These are phyloP conservation scores for Peronospora destructor DNA, from an alignment of 352 stramenopile species.

Conservation along the genomic window DNA sequence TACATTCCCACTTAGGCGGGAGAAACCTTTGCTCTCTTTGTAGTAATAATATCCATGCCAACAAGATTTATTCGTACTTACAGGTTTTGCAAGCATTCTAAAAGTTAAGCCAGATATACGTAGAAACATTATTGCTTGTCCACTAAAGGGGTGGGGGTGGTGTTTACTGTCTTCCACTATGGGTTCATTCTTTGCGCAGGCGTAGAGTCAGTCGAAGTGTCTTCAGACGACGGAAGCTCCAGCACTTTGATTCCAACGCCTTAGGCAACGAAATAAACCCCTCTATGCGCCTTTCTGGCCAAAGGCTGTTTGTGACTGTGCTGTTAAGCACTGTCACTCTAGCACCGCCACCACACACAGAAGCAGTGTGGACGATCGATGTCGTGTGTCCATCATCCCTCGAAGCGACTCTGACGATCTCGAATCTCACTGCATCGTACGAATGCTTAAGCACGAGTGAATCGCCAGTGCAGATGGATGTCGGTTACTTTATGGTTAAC, in stretches of 20 bases:
- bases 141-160: no score
- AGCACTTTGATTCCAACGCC: constrained; percentile 26
- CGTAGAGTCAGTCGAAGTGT: constrained; percentile 25
- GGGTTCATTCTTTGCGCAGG: constrained; percentile 25
- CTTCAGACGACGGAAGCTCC: not conserved
- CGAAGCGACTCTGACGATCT: not conserved
- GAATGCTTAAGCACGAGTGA: not conserved
- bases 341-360: not conserved
- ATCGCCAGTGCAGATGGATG: not conserved
- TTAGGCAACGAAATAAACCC: not conserved
- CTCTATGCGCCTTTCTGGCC: constrained; percentile 16
- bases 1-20: no score
- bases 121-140: no score
- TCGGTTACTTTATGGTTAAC: constrained; percentile 2
- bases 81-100: no score
- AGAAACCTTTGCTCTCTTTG: no score
- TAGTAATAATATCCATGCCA: no score
- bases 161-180: not conserved
- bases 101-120: no score
- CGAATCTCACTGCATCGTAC: constrained; percentile 1
- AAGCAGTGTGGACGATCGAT: not conserved
- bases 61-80: no score
- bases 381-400: not conserved
- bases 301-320: constrained; percentile 8
- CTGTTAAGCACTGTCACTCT: not conserved